A percentile compares a stretch with the other conserved stretches of the same genome.
Conservation (phyloP, 192 early-diverging fungal genomes). For the Linnemannia zychae region DNA sequence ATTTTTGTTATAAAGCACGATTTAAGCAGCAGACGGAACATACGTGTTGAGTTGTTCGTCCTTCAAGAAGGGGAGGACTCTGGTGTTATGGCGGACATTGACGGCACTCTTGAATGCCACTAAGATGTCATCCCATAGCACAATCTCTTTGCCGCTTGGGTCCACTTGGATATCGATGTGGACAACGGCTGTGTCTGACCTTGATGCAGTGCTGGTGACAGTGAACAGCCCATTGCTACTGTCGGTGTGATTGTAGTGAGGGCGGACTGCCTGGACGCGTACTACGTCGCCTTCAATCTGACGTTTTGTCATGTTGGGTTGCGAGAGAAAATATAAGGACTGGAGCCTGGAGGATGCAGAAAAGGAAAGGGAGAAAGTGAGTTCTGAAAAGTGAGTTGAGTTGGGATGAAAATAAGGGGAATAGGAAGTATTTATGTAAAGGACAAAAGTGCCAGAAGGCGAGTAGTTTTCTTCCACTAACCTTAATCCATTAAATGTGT, state of each 20-base stretch:
- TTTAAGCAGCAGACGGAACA: neutral
- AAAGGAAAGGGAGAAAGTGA: too few relatives aligned
- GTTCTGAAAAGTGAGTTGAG: too few relatives aligned
- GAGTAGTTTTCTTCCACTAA: too few relatives aligned
- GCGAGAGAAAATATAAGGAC: too few relatives aligned
- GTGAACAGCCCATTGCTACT: neutral
- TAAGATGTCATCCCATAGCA: neutral
- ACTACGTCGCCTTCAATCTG: neutral
- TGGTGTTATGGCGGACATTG: neutral
- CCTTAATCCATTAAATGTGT: too few relatives aligned
- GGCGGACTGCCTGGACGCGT: neutral
- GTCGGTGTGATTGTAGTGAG: neutral
- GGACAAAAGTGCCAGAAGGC: too few relatives aligned
- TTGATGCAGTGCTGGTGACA: neutral
- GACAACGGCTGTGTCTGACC: neutral
- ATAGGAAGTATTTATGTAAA: too few relatives aligned
- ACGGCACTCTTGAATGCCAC: neutral
- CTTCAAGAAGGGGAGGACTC: neutral
- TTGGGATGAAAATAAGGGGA: too few relatives aligned
- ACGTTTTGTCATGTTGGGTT: neutral
- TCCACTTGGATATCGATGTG: neutral
- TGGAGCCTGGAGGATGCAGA: too few relatives aligned
- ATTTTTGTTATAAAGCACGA: neutral
- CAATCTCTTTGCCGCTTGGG: neutral
- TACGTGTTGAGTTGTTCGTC: neutral